Evolutionary conservation across 1,284 basidiomycete species (phyloP).

Genomic region (Somion occarium): DNA sequence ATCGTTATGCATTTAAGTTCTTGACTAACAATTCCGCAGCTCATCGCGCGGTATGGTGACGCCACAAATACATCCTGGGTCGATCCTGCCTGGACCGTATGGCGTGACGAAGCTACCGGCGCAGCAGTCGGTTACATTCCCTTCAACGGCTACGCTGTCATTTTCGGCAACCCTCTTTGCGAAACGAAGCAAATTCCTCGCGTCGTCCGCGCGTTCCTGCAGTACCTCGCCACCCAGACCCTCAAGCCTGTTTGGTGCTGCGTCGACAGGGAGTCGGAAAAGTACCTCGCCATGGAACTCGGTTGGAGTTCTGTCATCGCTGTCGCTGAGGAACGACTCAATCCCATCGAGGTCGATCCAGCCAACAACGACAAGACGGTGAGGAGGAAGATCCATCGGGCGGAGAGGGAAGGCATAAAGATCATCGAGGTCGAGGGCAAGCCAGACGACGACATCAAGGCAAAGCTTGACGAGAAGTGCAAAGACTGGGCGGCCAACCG

Average conservation of each 20-base stretch:
- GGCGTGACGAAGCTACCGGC: slow-evolving; percentile 42
- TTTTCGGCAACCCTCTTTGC: slow-evolving; percentile 48
- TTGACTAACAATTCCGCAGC: slow-evolving; percentile 17
- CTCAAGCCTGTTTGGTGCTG: slow-evolving; percentile 52
- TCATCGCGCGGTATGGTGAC: slow-evolving; percentile 52
- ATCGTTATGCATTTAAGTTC: neutral
- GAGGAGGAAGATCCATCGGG: slow-evolving; percentile 42
- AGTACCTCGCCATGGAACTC: slow-evolving; percentile 39
- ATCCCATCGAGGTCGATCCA: slow-evolving; percentile 36
- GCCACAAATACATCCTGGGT: slow-evolving; percentile 52
- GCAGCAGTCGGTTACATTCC: slow-evolving; percentile 44
- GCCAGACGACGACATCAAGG: slow-evolving; percentile 34
- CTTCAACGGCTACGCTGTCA: slow-evolving; percentile 33
- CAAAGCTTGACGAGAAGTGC: slow-evolving; percentile 38
- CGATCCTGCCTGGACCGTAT: slow-evolving; percentile 50
- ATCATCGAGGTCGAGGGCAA: slow-evolving; percentile 33
- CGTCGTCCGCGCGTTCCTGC: slow-evolving; percentile 38
- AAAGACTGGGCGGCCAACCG: slow-evolving; percentile 40
- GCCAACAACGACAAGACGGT: slow-evolving; percentile 39
- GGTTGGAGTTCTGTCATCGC: slow-evolving; percentile 49
- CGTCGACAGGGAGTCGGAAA: slow-evolving; percentile 39
- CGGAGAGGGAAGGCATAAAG: slow-evolving; percentile 44
- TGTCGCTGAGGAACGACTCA: slow-evolving; percentile 48
- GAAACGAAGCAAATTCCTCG: slow-evolving; percentile 35
- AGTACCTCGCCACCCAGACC: slow-evolving; percentile 26